Evolutionary conservation across 345 rosid genomes (phyloP).

Genomic region (Euclidium syriacum): DNA sequence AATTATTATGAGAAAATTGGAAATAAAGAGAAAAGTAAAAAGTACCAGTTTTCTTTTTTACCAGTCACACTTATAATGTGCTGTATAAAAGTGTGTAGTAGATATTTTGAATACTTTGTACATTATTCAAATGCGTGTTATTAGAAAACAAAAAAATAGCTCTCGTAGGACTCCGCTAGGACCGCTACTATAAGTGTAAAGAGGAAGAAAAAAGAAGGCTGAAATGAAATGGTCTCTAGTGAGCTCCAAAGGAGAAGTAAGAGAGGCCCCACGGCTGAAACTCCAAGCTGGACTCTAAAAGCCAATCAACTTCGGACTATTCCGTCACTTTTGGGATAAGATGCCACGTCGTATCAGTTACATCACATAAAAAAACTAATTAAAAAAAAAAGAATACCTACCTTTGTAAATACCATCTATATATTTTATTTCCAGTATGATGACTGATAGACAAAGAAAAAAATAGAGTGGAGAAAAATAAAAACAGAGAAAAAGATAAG

Average conservation of each 20-base stretch:
- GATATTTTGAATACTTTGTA: slow-evolving; percentile 10
- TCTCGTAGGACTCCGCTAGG: slow-evolving; percentile 2
- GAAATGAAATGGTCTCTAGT: slow-evolving; percentile 9
- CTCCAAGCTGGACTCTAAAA: slow-evolving; percentile 27
- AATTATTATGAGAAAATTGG: no score
- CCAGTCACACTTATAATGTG: no score
- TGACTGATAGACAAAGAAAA: slow-evolving; percentile 9
- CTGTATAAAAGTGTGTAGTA: background rate
- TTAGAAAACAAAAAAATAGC: background rate
- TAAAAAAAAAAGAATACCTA: background rate
- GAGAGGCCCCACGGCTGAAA: slow-evolving; percentile 22
- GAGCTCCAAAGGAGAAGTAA: slow-evolving; percentile 22
- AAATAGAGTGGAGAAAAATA: background rate
- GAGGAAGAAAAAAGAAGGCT: background rate
- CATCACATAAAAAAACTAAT: background rate
- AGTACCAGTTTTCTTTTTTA: no score
- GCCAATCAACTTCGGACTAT: slow-evolving; percentile 24
- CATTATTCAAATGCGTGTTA: background rate
- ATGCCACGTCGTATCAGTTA: slow-evolving; percentile 24
- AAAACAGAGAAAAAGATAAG: slow-evolving; percentile 29
- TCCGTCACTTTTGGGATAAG: slow-evolving; percentile 32
- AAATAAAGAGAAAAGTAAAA: no score
- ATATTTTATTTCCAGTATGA: background rate
- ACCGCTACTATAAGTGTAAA: slow-evolving; percentile 1
- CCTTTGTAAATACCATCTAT: background rate